Evolutionary conservation across 208 protist species (phyloP).

Genomic region (Acanthamoeba royreba): DNA sequence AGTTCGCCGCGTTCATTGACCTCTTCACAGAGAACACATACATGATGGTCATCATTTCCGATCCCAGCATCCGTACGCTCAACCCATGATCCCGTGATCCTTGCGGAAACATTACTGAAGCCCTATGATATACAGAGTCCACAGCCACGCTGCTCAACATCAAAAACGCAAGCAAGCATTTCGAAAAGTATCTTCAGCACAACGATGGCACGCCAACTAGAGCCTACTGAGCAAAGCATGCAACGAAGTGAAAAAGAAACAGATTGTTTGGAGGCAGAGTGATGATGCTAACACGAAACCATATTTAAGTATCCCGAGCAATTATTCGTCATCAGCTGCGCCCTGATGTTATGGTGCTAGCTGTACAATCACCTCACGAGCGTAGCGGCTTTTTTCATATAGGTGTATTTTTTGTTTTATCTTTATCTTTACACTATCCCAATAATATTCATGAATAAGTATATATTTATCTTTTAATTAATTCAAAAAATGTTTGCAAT

Average conservation of each 20-base stretch:
- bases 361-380: too few species aligned
- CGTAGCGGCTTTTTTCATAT: too few species aligned
- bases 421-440: too few species aligned
- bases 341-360: too few species aligned
- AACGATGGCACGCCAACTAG: background rate
- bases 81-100: too few species aligned
- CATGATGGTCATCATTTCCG: conserved; percentile 87
- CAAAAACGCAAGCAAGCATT: conserved; percentile 76
- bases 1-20: conserved; percentile 86
- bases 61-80: conserved; percentile 78
- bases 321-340: too few species aligned
- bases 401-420: too few species aligned
- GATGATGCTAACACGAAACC: too few species aligned
- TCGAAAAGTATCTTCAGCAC: conserved; percentile 76
- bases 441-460: too few species aligned
- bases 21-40: conserved; percentile 88
- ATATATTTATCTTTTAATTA: too few species aligned
- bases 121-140: conserved; percentile 61
- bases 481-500: too few species aligned
- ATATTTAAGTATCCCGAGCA: too few species aligned
- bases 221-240: background rate
- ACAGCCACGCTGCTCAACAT: conserved; percentile 85
- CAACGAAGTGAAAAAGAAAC: background rate
- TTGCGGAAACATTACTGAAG: background rate
- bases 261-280: background rate